A percentile compares a stretch with the other conserved stretches of the same genome.
These are phyloP conservation scores for Populus nigra DNA, from an alignment of 345 rosid genomes.

Conservation along the genomic window DNA sequence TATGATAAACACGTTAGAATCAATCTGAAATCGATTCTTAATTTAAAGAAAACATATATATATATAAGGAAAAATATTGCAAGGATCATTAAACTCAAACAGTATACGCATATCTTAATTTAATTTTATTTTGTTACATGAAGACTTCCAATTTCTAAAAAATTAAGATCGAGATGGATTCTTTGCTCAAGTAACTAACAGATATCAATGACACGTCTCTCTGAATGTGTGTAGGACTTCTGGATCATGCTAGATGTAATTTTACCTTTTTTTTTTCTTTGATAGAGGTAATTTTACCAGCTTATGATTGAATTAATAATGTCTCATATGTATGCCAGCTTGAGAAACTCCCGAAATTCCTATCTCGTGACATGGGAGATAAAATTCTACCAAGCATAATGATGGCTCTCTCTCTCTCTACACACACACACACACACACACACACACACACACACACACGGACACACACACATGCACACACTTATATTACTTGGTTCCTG, in stretches of 20 bases:
- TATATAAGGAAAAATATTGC: not conserved
- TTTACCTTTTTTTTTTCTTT: not conserved
- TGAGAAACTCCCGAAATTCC: not conserved
- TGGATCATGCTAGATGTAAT: not conserved
- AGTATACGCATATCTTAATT: not conserved
- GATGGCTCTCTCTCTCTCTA: not conserved
- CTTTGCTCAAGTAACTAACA: not conserved
- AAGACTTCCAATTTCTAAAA: not conserved
- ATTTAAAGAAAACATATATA: not conserved
- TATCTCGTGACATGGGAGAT: not conserved
- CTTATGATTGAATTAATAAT: not conserved
- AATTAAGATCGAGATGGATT: not conserved
- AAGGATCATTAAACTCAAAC: not conserved
- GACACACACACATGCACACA: not conserved
- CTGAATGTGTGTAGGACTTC: not conserved
- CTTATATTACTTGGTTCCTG: not conserved
- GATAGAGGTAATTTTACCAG: not conserved
- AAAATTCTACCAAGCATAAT: not conserved
- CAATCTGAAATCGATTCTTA: not conserved
- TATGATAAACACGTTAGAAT: not conserved
- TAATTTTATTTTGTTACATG: not conserved
- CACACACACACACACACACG: not conserved
- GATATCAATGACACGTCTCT: not conserved
- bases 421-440: not conserved
- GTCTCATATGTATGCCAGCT: not conserved